These are phyloP conservation scores for Trifolium fragiferum DNA, from an alignment of 306 rosid species.

Conservation along the genomic window DNA sequence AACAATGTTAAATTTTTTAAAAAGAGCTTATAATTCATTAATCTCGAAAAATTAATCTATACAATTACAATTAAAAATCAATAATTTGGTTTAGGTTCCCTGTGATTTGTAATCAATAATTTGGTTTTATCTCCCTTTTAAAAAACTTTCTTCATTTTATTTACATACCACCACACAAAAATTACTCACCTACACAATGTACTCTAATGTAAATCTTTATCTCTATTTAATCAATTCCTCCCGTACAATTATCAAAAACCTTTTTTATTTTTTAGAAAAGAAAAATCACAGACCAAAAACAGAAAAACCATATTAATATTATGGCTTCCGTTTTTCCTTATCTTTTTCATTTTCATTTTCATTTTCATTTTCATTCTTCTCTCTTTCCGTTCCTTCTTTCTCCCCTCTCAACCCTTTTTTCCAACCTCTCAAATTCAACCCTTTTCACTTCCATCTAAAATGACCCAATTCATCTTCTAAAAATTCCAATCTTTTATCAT, in stretches of 20 bases:
- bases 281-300: conserved; percentile 16
- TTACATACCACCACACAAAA: background rate
- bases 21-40: no score
- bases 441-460: conserved; percentile 22
- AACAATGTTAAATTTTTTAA: no score
- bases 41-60: no score
- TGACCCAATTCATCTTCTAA: conserved; percentile 10
- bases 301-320: conserved; percentile 49
- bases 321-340: conserved; percentile 71
- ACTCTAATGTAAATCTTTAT: background rate
- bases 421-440: background rate
- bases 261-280: background rate
- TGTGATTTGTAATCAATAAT: no score
- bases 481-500: background rate
- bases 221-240: background rate
- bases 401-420: conserved; percentile 38
- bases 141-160: no score
- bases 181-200: background rate
- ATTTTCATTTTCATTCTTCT: conserved; percentile 9
- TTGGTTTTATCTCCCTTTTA: no score
- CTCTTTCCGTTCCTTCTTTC: conserved; percentile 40
- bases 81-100: no score
- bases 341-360: conserved; percentile 61
- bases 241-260: background rate
- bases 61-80: no score